Evolutionary conservation across 257 asterid genomes (phyloP).

Genomic region (Solanum habrochaites): DNA sequence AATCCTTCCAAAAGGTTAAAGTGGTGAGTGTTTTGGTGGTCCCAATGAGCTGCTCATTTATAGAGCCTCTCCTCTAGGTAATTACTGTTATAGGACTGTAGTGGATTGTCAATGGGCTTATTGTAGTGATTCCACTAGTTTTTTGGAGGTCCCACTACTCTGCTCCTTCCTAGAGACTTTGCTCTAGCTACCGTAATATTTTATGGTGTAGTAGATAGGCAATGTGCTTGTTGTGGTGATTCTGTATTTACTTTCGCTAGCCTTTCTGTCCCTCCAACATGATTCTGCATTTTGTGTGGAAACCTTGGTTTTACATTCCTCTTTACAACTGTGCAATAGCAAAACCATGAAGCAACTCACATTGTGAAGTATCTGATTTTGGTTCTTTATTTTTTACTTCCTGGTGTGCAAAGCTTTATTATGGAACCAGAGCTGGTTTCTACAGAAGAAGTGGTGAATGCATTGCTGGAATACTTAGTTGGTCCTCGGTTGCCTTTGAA

Average conservation of each 20-base stretch:
- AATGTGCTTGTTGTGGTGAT: not conserved
- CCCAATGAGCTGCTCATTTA: not conserved
- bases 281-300: not conserved
- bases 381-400: not conserved
- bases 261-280: not conserved
- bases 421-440: slow-evolving; percentile 14
- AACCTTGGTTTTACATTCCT: not conserved
- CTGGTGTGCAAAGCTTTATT: not conserved
- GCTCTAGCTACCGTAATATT: not conserved
- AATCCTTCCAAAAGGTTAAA: not conserved
- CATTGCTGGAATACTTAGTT: slow-evolving; percentile 36
- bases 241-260: not conserved
- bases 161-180: not conserved
- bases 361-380: not conserved
- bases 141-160: not conserved
- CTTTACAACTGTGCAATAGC: not conserved
- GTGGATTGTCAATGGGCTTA: not conserved
- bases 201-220: not conserved
- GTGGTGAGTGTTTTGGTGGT: not conserved
- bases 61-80: not conserved
- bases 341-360: not conserved
- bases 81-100: not conserved
- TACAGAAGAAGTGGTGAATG: slow-evolving; percentile 28
- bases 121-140: not conserved
- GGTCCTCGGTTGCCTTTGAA: slow-evolving; percentile 33